phyloP scores from a whole-genome alignment of 2,329 filamentous ascomycete genomes.

The Pseudogymnoascus sp. region DNA sequence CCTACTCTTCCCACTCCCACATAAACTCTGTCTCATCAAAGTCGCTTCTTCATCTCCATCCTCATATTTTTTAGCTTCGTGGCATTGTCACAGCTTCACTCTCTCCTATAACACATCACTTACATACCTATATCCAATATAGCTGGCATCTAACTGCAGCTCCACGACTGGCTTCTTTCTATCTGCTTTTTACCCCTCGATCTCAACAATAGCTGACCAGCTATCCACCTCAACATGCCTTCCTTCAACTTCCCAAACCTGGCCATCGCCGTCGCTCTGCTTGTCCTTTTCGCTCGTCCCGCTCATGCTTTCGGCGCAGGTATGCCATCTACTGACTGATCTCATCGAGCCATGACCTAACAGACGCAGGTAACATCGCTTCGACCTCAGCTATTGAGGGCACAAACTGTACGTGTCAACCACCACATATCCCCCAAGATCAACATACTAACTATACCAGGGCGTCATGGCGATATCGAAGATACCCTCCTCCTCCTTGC shows the following conservation, averaged over 20 bases:
- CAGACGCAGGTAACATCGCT: constrained; percentile 59
- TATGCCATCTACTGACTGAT: background rate
- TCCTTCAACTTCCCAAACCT: constrained; percentile 29
- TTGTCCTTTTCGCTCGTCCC: constrained; percentile 60
- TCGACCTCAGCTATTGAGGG: constrained; percentile 73
- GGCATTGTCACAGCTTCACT: no score
- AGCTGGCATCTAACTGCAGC: background rate
- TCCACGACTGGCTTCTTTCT: background rate
- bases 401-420: constrained; percentile 57
- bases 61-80: no score
- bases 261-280: constrained; percentile 34
- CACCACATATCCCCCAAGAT: background rate
- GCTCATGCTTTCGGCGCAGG: constrained; percentile 73
- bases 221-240: constrained; percentile 21
- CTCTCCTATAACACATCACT: background rate
- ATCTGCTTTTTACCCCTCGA: background rate
- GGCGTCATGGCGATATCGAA: constrained; percentile 88
- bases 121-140: background rate
- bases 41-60: no score
- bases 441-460: constrained; percentile 30
- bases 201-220: background rate
- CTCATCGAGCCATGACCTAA: background rate
- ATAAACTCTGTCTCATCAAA: no score
- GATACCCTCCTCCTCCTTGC: constrained; percentile 70
- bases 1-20: no score